phyloP scores from a whole-genome alignment of 225 moss, liverwort and hornwort species.

The Polytrichum commune region DNA sequence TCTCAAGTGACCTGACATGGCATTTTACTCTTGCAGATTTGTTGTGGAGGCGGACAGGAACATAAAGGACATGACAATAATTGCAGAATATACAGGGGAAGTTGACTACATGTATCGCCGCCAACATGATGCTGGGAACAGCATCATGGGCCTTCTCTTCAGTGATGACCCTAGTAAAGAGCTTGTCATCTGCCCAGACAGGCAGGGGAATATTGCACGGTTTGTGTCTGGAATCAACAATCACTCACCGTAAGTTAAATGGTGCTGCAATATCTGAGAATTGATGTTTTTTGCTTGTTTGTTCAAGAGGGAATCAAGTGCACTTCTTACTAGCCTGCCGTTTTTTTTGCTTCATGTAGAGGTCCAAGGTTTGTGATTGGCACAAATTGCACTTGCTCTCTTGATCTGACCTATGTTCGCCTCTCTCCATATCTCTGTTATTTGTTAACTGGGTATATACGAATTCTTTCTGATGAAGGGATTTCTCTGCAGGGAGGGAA shows the following conservation, averaged over 20 bases:
- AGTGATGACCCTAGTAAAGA: conserved; percentile 59
- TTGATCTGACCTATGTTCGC: too few species aligned
- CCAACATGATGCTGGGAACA: conserved; percentile 65
- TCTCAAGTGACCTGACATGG: too few species aligned
- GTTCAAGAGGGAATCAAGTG: too few species aligned
- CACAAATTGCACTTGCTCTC: too few species aligned
- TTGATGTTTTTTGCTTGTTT: too few species aligned
- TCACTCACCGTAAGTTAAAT: conserved; percentile 61
- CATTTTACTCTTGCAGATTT: conserved; percentile 46
- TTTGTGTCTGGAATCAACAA: conserved; percentile 98
- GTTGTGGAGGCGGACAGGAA: conserved; percentile 89
- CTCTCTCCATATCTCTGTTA: too few species aligned
- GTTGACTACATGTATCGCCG: conserved; percentile 91
- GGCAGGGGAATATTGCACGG: conserved; percentile 82
- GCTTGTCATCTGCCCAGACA: conserved; percentile 93
- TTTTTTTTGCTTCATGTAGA: too few species aligned
- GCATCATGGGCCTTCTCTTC: conserved; percentile 93
- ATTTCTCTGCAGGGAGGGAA: conserved; percentile 61
- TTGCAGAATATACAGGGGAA: conserved; percentile 93
- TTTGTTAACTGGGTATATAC: too few species aligned
- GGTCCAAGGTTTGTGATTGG: too few species aligned
- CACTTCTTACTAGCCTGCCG: too few species aligned
- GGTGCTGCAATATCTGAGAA: too few species aligned
- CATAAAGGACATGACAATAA: conserved; percentile 90
- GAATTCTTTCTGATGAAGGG: too few species aligned